A percentile compares a stretch with the other conserved stretches of the same genome.
Evolutionary conservation across 2,329 filamentous ascomycete genomes (phyloP).

Genomic region (Annulohypoxylon truncatum): DNA sequence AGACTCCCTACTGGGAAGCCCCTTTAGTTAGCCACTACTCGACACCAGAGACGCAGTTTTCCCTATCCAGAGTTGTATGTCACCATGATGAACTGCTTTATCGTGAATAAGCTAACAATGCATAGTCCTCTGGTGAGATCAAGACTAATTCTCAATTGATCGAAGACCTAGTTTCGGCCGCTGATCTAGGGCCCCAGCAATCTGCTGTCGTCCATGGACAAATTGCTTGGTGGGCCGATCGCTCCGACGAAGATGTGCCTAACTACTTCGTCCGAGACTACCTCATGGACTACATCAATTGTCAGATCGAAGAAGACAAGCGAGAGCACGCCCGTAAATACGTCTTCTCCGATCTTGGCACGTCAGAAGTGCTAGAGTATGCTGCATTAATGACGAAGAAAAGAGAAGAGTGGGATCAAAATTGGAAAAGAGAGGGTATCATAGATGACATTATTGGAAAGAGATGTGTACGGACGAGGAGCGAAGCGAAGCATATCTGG

Average conservation of each 20-base stretch:
- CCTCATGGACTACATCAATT: slow-evolving; percentile 31
- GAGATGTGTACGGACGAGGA: background rate
- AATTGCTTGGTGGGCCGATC: slow-evolving; percentile 19
- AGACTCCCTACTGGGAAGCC: background rate
- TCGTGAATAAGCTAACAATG: background rate
- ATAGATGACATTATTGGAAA: background rate
- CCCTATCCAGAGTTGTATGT: slow-evolving; percentile 18
- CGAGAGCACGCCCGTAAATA: slow-evolving; percentile 10
- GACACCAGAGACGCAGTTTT: slow-evolving; percentile 20
- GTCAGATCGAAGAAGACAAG: slow-evolving; percentile 14
- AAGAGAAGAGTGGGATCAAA: background rate
- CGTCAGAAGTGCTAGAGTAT: slow-evolving; percentile 18
- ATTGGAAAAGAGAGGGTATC: background rate
- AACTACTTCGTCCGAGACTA: slow-evolving; percentile 27
- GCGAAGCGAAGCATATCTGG: background rate
- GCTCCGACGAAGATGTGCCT: slow-evolving; percentile 25
- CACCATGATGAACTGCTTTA: background rate
- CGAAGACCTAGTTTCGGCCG: slow-evolving; percentile 13
- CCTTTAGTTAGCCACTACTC: background rate
- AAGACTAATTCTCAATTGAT: slow-evolving; percentile 29
- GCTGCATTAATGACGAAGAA: slow-evolving; percentile 12
- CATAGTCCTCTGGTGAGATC: background rate
- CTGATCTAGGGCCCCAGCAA: background rate
- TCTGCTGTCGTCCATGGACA: background rate
- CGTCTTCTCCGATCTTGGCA: slow-evolving; percentile 25